Conservation (phyloP, 2,329 filamentous ascomycete species). For the Davidsoniella australis region DNA sequence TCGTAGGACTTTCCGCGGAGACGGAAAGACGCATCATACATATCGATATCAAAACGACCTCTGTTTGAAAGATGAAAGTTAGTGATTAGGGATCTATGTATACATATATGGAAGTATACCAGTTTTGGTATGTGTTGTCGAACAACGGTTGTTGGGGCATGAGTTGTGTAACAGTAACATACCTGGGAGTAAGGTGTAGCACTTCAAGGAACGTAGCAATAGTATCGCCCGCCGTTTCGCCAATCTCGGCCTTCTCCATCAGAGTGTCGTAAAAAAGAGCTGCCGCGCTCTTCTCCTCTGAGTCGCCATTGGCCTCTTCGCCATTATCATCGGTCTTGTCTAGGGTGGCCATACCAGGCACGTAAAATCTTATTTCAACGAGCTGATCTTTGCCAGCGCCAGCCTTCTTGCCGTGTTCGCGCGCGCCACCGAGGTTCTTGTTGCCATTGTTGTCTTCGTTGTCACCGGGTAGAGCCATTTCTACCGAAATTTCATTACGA, state of each 20-base stretch:
- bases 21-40: conserved; percentile 96
- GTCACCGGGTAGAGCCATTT: conserved; percentile 66
- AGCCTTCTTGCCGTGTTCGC: conserved; percentile 69
- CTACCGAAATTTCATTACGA: conserved; percentile 92
- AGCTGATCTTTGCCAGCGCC: conserved; percentile 81
- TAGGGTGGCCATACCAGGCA: conserved; percentile 74
- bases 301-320: conserved; percentile 43
- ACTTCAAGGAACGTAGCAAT: conserved; percentile 96
- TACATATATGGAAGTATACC: conserved; percentile 12
- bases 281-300: conserved; percentile 86
- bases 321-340: conserved; percentile 42
- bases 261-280: conserved; percentile 96
- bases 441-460: conserved; percentile 57
- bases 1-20: conserved; percentile 98
- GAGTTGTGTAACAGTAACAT: neutral
- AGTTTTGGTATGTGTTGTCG: conserved; percentile 14
- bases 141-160: conserved; percentile 8
- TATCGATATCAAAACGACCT: conserved; percentile 98
- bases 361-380: conserved; percentile 98
- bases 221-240: conserved; percentile 94
- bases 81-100: too few relatives aligned
- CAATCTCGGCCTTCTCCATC: conserved; percentile 97
- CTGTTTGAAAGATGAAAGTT: conserved; percentile 26
- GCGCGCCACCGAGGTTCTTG: conserved; percentile 49
- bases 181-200: conserved; percentile 88